A percentile compares a stretch with the other conserved stretches of the same genome.
These are phyloP conservation scores for Echium plantagineum DNA, from an alignment of 257 asterid species.

Conservation along the genomic window DNA sequence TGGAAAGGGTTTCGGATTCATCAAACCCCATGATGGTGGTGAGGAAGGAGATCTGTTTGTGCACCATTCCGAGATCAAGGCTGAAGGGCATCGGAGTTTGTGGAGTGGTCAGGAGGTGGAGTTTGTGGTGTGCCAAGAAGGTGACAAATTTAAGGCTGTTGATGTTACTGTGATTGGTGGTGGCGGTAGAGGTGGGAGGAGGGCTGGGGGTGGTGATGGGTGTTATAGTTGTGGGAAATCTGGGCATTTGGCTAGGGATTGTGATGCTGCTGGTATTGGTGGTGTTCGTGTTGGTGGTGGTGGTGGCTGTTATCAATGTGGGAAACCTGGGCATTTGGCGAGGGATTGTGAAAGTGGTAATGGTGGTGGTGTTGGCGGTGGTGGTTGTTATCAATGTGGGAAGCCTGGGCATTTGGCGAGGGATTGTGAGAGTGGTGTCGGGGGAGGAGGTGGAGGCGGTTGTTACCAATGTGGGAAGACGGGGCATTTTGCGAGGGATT, in stretches of 20 bases:
- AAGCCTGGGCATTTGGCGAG: conserved; percentile 28
- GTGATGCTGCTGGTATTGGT: too few relatives aligned
- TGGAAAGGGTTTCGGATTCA: conserved; percentile 75
- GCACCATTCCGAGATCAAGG: conserved; percentile 43
- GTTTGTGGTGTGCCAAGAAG: conserved; percentile 26
- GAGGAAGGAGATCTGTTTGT: conserved; percentile 58
- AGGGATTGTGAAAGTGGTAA: conserved; percentile 25
- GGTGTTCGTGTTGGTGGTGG: conserved; percentile 11
- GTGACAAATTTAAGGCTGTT: conserved; percentile 13
- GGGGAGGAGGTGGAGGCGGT: conserved; percentile 15
- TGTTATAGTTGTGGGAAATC: conserved; percentile 21
- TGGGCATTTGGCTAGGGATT: background rate
- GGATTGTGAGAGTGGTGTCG: conserved; percentile 25
- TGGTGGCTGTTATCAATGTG: too few relatives aligned
- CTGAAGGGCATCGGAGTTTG: background rate
- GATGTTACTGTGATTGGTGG: conserved; percentile 38
- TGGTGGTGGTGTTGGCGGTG: conserved; percentile 32
- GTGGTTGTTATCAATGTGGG: conserved; percentile 35
- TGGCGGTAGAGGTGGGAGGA: conserved; percentile 16
- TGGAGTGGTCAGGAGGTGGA: background rate
- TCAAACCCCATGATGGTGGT: conserved; percentile 58
- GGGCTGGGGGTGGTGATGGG: too few relatives aligned
- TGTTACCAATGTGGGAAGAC: conserved; percentile 27
- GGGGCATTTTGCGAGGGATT: conserved; percentile 37
- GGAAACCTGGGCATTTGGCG: too few relatives aligned